Percentiles rank a stretch among this genome's conserved stretches.
These are phyloP conservation scores for Boletus fagicola DNA, from an alignment of 768 basidiomycete species.

Conservation along the genomic window DNA sequence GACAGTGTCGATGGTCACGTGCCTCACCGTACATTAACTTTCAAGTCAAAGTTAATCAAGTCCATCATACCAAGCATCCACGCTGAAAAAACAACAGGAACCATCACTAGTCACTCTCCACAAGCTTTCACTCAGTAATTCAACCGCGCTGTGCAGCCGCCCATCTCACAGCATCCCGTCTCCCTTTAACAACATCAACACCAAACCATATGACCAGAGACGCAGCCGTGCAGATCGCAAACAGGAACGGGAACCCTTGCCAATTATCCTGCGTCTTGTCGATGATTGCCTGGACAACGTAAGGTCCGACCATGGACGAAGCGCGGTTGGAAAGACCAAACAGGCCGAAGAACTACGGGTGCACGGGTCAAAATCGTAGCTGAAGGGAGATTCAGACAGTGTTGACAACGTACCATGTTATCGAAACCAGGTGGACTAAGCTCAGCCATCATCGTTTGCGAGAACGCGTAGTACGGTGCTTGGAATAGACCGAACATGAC, in stretches of 20 bases:
- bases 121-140: not conserved
- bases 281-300: slow-evolving; percentile 83
- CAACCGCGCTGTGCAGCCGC: slow-evolving; percentile 35
- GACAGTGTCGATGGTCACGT: not conserved
- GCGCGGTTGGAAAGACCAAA: slow-evolving; percentile 83
- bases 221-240: slow-evolving; percentile 64
- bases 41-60: not conserved
- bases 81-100: not conserved
- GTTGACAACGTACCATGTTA: slow-evolving; percentile 51
- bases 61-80: not conserved
- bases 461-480: slow-evolving; percentile 84
- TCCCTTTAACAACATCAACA: not conserved
- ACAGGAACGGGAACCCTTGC: slow-evolving; percentile 83
- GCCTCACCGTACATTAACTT: not conserved
- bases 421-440: slow-evolving; percentile 86
- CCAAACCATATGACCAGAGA: slow-evolving; percentile 62
- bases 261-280: slow-evolving; percentile 69
- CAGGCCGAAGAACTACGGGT: slow-evolving; percentile 73
- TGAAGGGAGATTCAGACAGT: not conserved
- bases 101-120: too few relatives aligned
- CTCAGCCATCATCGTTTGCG: slow-evolving; percentile 88
- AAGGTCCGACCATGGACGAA: slow-evolving; percentile 85
- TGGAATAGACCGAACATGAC: slow-evolving; percentile 79
- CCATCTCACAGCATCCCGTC: slow-evolving; percentile 52
- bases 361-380: not conserved